Base-by-base conservation (phyloP, 2,329 filamentous ascomycete species). In the Fusarium piperis region DNA sequence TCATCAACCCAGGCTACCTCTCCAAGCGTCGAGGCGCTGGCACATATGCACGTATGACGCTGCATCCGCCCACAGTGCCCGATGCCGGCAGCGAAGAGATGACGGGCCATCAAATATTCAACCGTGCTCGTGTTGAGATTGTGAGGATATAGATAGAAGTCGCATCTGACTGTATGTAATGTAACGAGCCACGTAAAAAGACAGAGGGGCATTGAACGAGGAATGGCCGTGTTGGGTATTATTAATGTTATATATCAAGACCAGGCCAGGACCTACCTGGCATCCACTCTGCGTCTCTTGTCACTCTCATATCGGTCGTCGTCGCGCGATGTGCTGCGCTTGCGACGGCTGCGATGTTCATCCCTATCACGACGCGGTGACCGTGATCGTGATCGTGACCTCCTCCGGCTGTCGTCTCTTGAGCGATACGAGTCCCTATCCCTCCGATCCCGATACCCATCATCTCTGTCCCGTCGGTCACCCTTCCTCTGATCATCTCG, bases 1-100 rank as follows among this genome's bases (percentile, higher is more conserved):
- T 94, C 13, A 92, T 99, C 77, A 99, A 99, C 79, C 95, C 96
- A 0, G 95, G 96, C 6, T 91, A 90, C 56, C 83, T 97, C 35
- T 96, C 94, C 16, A 98, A 97, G 82, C 90, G 93, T 63, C 91
- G 90, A 65, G 94, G 92, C 1, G 88, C 95, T 0, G 96, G 96
- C 7, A 97, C 94, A 1, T 98, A 92, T 80, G 93, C 94, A 1
- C 90, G 92, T 57, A 88, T 99, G 86, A 89, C 89, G 20, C 83
- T 98, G 8, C 88, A 93, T 70, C 90, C 93, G 2, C 89, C 91
- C 15, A 81, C 81, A 7, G 72, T 92, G 1, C 87, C 91, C 0
- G 86, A 88, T 36, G 90, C 92, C 68, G 85, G 83, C 33, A 84
- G 83, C 32, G 85, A 83, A 4, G 87, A 85, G 12, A 85, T 92